Evolutionary conservation across 2,329 filamentous ascomycete genomes (phyloP), one percentile per base, ranked within the genome.

Genomic region (Arthroderma uncinatum): DNA sequence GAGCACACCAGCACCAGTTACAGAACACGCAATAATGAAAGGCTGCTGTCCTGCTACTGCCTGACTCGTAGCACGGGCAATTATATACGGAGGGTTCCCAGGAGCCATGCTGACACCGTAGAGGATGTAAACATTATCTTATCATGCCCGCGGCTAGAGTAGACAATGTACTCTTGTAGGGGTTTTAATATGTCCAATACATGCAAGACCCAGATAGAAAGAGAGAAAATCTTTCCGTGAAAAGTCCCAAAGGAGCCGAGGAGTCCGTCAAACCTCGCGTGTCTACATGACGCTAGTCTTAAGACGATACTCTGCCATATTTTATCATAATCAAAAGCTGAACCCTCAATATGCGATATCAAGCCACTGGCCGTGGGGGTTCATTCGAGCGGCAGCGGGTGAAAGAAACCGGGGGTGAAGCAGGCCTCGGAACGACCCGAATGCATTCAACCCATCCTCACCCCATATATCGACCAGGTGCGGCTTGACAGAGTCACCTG

Each of bases 401-500:
- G 28, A 50, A 50, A 50, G 47, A 30, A 50, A n/a, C 10, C 14
- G n/a, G 47, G 25, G 28, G 16, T 23, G 25, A 50, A 50, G 47
- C 25, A 50, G 25, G n/a, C 47, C 6, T 50, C 47, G 47, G 47
- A 50, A 50, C 47, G 12, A 50, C 12, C 47, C 47, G 47, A 50
- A 16, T 12, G 8, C 4, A 28, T 2, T 50, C 33, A 12, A 14
- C 47, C 40, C 25, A n/a, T 30, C 5, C 16, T 19, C 16, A 2
- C 28, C 25, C 12, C n/a, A 34, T 50, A n/a, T 33, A 12, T 30
- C 25, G 28, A 33, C 14, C n/a, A 6, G 25, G n/a, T 28, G 21
- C 42, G 9, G 21, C 21, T n/a, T 33, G 14, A 37, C 47, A 50
- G 14, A 10, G 25, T 33, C 40, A 12, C 14, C 4, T 47, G 40